A percentile compares a stretch with the other conserved stretches of the same genome.
These are phyloP conservation scores for Elongisporangium anandrum DNA, from an alignment of 352 stramenopile genomes.

Conservation along the genomic window DNA sequence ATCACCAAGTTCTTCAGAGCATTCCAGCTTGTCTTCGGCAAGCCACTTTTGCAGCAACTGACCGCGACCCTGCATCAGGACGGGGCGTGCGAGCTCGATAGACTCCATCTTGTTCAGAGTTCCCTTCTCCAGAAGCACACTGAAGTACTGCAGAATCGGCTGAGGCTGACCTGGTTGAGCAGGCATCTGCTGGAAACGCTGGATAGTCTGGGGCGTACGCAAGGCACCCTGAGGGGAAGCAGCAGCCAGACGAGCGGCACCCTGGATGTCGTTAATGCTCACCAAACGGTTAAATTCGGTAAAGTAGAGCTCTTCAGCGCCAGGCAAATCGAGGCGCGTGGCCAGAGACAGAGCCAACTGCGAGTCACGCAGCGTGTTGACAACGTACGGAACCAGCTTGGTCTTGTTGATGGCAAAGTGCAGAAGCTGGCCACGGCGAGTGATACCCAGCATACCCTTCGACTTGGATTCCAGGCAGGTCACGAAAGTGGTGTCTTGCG, in stretches of 20 bases:
- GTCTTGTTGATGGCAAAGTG: slow-evolving; percentile 97
- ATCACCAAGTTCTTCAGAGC: slow-evolving; percentile 97
- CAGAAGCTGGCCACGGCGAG: slow-evolving; percentile 94
- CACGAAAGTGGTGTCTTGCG: slow-evolving; percentile 98
- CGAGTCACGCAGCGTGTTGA: slow-evolving; percentile 96
- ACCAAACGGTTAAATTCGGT: slow-evolving; percentile 97
- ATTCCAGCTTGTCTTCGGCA: slow-evolving; percentile 98
- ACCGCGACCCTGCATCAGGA: slow-evolving; percentile 96
- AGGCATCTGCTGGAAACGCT: slow-evolving; percentile 98
- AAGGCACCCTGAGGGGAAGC: slow-evolving; percentile 90
- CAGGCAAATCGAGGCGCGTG: slow-evolving; percentile 95
- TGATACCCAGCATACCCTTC: slow-evolving; percentile 98
- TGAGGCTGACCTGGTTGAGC: slow-evolving; percentile 94
- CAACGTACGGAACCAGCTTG: slow-evolving; percentile 98
- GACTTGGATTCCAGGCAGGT: slow-evolving; percentile 87
- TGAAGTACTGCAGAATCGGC: slow-evolving; percentile 99
- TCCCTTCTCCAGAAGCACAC: slow-evolving; percentile 96
- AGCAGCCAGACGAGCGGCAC: slow-evolving; percentile 84
- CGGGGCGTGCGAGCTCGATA: slow-evolving; percentile 97
- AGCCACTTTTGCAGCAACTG: slow-evolving; percentile 99
- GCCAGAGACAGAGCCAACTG: slow-evolving; percentile 95
- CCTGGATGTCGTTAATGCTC: slow-evolving; percentile 78
- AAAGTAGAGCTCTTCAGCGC: slow-evolving; percentile 98
- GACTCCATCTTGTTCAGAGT: slow-evolving; percentile 99
- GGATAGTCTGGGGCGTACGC: slow-evolving; percentile 97